A percentile compares a stretch with the other conserved stretches of the same genome.
phyloP scores from a whole-genome alignment of 2,329 filamentous ascomycete species.

The Gaeumannomyces sp. region DNA sequence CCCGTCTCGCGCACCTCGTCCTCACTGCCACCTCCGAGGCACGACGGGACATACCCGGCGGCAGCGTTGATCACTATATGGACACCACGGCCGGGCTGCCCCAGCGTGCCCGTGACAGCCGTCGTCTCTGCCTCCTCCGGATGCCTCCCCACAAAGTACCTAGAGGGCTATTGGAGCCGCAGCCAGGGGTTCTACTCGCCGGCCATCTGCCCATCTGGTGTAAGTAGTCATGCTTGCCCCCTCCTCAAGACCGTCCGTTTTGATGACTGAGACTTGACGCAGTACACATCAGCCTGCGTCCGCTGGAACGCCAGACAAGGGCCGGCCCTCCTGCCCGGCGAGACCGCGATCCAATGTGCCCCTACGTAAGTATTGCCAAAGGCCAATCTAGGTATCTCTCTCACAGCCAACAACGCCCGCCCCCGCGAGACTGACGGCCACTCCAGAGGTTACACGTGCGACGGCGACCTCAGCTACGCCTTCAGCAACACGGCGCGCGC shows the following conservation, averaged over 20 bases:
- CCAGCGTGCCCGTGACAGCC: background rate
- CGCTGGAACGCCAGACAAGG: slow-evolving; percentile 19
- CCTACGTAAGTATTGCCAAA: slow-evolving; percentile 13
- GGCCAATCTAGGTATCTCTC: too few species aligned
- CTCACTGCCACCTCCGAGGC: background rate
- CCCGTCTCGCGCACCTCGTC: too few species aligned
- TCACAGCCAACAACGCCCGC: too few species aligned
- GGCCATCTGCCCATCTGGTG: slow-evolving; percentile 27
- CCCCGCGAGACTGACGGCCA: too few species aligned
- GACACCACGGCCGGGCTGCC: slow-evolving; percentile 2
- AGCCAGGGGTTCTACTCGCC: slow-evolving; percentile 26
- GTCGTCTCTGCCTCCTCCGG: background rate
- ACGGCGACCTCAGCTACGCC: background rate
- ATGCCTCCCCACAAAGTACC: slow-evolving; percentile 12
- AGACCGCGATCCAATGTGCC: slow-evolving; percentile 27
- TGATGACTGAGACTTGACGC: too few species aligned
- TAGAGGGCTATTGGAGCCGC: too few species aligned
- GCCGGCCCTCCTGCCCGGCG: slow-evolving; percentile 22
- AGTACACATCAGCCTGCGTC: slow-evolving; percentile 23
- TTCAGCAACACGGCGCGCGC: background rate
- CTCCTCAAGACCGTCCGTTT: too few species aligned
- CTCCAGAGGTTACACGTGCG: slow-evolving; percentile 5
- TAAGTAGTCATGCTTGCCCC: too few species aligned
- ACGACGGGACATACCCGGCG: slow-evolving; percentile 1
- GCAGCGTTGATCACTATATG: slow-evolving; percentile 4